Percentiles rank a stretch among this genome's conserved stretches.
Evolutionary conservation across 2,329 filamentous ascomycete genomes (phyloP).

Genomic region (Cyphellophora europaea): DNA sequence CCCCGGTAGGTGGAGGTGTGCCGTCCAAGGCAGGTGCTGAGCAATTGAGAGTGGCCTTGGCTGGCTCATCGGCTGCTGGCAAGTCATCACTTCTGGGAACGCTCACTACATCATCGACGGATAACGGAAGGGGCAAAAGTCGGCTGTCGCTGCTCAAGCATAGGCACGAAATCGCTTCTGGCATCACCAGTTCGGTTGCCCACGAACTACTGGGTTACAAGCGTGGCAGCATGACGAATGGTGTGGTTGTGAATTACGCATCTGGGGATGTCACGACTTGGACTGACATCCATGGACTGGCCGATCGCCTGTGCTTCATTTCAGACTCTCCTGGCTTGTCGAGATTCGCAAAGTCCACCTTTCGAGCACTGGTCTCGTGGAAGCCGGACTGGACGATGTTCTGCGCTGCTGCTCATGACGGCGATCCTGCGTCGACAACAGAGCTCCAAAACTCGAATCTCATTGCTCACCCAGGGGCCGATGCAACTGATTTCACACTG

Average conservation of each 20-base stretch:
- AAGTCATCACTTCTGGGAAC: constrained; percentile 89
- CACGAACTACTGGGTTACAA: constrained; percentile 87
- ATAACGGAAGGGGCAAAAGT: constrained; percentile 87
- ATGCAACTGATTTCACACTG: constrained; percentile 56
- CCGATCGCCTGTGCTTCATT: constrained; percentile 73
- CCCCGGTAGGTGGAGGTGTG: constrained; percentile 16
- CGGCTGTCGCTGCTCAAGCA: constrained; percentile 83
- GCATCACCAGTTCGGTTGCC: constrained; percentile 86
- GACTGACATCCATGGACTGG: constrained; percentile 82
- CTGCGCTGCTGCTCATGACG: constrained; percentile 73
- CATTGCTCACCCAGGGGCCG: background rate
- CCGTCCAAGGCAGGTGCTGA: constrained; percentile 57
- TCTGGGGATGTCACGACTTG: constrained; percentile 82
- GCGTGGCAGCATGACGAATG: constrained; percentile 8
- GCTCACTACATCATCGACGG: constrained; percentile 74
- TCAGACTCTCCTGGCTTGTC: constrained; percentile 89
- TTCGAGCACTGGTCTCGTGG: constrained; percentile 89
- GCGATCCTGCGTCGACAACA: constrained; percentile 37
- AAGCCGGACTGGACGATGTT: constrained; percentile 87
- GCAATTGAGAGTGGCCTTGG: constrained; percentile 78
- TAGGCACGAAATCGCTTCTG: constrained; percentile 83
- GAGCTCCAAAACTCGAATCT: constrained; percentile 46
- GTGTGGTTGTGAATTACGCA: constrained; percentile 58
- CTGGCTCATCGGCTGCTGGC: constrained; percentile 80
- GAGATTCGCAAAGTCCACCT: constrained; percentile 76